phyloP scores from a whole-genome alignment of 2,329 filamentous ascomycete genomes.

The Penicillium sp. region DNA sequence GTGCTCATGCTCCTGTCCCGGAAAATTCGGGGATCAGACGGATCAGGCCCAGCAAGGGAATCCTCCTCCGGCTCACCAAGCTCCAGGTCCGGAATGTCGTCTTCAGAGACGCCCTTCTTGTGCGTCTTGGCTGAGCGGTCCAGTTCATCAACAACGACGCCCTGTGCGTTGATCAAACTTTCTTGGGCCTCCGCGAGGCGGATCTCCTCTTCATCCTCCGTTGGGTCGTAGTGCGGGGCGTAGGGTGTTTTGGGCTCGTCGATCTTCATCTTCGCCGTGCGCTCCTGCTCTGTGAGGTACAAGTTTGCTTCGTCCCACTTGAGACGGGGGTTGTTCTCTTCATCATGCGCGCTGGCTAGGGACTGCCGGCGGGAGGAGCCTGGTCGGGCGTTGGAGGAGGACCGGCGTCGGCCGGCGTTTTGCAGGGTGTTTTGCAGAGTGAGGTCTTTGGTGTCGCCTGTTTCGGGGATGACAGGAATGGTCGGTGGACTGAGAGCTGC shows the following conservation, averaged over 20 bases:
- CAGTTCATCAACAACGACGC: slow-evolving; percentile 67
- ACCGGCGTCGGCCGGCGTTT: slow-evolving; percentile 86
- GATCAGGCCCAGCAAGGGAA: slow-evolving; percentile 40
- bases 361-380: slow-evolving; percentile 71
- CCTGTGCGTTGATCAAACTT: slow-evolving; percentile 63
- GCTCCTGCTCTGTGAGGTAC: slow-evolving; percentile 95
- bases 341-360: slow-evolving; percentile 47
- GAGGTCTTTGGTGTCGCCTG: slow-evolving; percentile 71
- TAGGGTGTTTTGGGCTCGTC: slow-evolving; percentile 98
- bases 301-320: slow-evolving; percentile 99
- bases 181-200: slow-evolving; percentile 30
- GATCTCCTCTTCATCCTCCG: slow-evolving; percentile 76
- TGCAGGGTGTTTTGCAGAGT: slow-evolving; percentile 91
- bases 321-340: slow-evolving; percentile 68
- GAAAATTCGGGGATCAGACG: slow-evolving; percentile 46
- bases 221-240: slow-evolving; percentile 84
- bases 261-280: slow-evolving; percentile 96
- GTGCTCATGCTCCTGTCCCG: slow-evolving; percentile 42
- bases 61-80: slow-evolving; percentile 87
- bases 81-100: slow-evolving; percentile 88
- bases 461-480: slow-evolving; percentile 43
- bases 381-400: slow-evolving; percentile 69
- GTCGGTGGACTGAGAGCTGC: slow-evolving; percentile 32
- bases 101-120: slow-evolving; percentile 53
- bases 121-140: slow-evolving; percentile 49